A percentile compares a stretch with the other conserved stretches of the same genome.
Evolutionary conservation across 176 grass and related monocot species (phyloP).

Genomic region (Rhynchospora tenuis): DNA sequence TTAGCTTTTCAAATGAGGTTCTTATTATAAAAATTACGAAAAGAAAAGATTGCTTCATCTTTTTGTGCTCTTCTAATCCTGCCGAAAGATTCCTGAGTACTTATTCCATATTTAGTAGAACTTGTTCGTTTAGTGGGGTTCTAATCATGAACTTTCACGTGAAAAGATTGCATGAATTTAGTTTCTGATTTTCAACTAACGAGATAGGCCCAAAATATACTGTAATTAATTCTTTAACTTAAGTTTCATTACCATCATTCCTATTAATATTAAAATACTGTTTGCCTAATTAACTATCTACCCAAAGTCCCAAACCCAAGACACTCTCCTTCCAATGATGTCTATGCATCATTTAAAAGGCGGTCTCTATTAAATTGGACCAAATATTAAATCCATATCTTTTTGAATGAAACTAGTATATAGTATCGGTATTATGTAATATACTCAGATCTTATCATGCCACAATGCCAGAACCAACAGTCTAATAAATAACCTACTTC

Average conservation of each 20-base stretch:
- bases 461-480: background rate
- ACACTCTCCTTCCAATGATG: background rate
- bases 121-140: background rate
- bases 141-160: background rate
- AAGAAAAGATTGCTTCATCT: background rate
- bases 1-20: background rate
- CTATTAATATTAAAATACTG: background rate
- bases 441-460: background rate
- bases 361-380: background rate
- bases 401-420: background rate
- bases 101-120: background rate
- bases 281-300: background rate
- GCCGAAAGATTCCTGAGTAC: background rate
- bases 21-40: background rate
- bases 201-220: background rate
- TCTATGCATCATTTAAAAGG: background rate
- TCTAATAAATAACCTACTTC: conserved; percentile 3
- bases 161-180: background rate
- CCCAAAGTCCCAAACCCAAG: background rate
- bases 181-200: background rate
- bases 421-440: background rate
- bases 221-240: background rate
- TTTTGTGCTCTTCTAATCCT: conserved; percentile 8
- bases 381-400: background rate
- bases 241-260: background rate